Evolutionary conservation across 176 grass and related monocot species (phyloP).

Genomic region (Puya raimondii): DNA sequence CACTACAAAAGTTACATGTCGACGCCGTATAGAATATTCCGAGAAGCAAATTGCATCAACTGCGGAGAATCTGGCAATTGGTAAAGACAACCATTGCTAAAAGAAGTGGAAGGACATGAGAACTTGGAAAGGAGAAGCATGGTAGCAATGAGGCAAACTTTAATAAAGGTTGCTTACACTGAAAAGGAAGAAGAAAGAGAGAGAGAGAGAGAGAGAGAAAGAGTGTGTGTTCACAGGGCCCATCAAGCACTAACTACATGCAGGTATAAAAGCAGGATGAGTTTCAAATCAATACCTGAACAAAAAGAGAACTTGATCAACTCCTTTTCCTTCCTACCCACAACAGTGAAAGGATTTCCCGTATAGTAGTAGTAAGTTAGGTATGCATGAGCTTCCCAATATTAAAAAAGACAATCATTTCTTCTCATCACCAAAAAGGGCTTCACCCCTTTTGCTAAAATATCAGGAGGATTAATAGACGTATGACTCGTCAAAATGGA

Average conservation of each 20-base stretch:
- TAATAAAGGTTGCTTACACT: slow-evolving; percentile 16
- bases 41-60: slow-evolving; percentile 13
- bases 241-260: slow-evolving; percentile 22
- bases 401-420: background rate
- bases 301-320: slow-evolving; percentile 4
- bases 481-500: slow-evolving; percentile 12
- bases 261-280: slow-evolving; percentile 36
- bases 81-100: slow-evolving; percentile 20
- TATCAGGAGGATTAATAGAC: background rate
- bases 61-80: slow-evolving; percentile 25
- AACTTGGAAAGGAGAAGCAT: slow-evolving; percentile 27
- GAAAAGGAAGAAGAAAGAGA: background rate
- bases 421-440: slow-evolving; percentile 16
- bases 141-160: slow-evolving; percentile 13
- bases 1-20: background rate
- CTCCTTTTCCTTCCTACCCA: too few species aligned
- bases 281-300: slow-evolving; percentile 17
- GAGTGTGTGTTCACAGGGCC: slow-evolving; percentile 12
- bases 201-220: background rate
- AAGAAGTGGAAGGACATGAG: slow-evolving; percentile 16
- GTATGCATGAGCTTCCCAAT: background rate
- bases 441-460: background rate
- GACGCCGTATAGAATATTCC: background rate
- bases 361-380: too few species aligned
- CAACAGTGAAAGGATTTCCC: too few species aligned